Evolutionary conservation across 1,139 yeast genomes (phyloP), one percentile per base, ranked within the genome.

Genomic region (Saccharomyces hybrid): DNA sequence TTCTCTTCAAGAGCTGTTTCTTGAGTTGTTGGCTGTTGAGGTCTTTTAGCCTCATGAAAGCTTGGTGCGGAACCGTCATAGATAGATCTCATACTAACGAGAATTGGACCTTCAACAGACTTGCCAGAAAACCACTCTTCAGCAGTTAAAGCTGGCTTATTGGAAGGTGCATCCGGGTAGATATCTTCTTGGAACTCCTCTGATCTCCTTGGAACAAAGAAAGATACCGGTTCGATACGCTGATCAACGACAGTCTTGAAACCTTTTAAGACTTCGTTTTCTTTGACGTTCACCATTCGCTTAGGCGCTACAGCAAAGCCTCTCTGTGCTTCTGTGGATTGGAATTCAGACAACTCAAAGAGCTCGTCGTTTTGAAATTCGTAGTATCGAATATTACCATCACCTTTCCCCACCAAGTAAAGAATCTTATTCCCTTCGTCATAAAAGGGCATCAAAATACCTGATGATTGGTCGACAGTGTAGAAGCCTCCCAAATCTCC

Each of bases 351-450:
- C 58, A 93, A 75, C 61, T 88, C 90, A 71, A 77, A 83, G 58
- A 93, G 76, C 62, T 82, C 85, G 66, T 93, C 98, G 63, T 86
- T 83, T 60, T 83, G 88, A 68, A 80, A 88, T 72, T 93, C 98
- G 67, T 76, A 90, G 73, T 91, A 91, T 66, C 97, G 88, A 67
- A 93, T 89, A 70, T 93, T 93, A 65, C 99, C 98, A 70, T 93
- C 99, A 69, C 99, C 99, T 71, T 93, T 93, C 62, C 99, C 99
- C 41, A 96, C 98, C 59, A 93, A 76, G 68, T 86, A 93, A 58
- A 95, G 76, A 56, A 91, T 82, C 56, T 84, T 81, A 53, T 88
- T 89, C 47, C 87, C 81, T 46, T 82, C 86, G 67, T 93, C 99
- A 67, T 76, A 95, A 65, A 85, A 80, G 27, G 99, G 99, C 79